Evolutionary conservation across 2,329 filamentous ascomycete species (phyloP).

Genomic region (Phaeosphaeria sp.): DNA sequence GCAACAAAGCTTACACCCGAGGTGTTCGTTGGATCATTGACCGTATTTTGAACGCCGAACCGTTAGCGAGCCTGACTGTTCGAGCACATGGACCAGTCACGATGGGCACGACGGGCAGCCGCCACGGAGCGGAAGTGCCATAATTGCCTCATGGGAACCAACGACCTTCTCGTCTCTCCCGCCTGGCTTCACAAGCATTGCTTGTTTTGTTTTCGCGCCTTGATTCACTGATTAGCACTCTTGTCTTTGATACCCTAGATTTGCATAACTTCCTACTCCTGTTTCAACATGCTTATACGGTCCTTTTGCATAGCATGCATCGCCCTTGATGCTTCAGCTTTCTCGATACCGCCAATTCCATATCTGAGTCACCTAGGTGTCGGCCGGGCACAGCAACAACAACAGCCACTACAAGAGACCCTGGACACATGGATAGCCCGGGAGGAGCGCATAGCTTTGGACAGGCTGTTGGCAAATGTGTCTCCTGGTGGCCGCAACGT

Average conservation of each 20-base stretch:
- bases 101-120: constrained; percentile 1
- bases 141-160: neutral
- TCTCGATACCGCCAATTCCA: constrained; percentile 37
- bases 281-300: constrained; percentile 1
- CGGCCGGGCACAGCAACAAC: constrained; percentile 23
- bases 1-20: constrained; percentile 2
- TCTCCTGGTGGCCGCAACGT: constrained; percentile 51
- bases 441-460: constrained; percentile 45
- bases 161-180: neutral
- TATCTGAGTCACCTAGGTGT: constrained; percentile 16
- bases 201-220: neutral
- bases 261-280: neutral
- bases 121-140: neutral
- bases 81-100: constrained; percentile 7
- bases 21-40: constrained; percentile 2
- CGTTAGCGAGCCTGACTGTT: neutral
- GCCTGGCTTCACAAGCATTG: neutral
- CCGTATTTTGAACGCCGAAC: neutral
- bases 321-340: constrained; percentile 27
- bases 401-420: constrained; percentile 36
- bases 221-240: neutral
- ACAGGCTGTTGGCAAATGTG: constrained; percentile 52
- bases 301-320: constrained; percentile 7
- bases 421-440: constrained; percentile 46
- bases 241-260: neutral